phyloP scores from a whole-genome alignment of 2,329 filamentous ascomycete genomes.

The Aspergillus novofumigatus region DNA sequence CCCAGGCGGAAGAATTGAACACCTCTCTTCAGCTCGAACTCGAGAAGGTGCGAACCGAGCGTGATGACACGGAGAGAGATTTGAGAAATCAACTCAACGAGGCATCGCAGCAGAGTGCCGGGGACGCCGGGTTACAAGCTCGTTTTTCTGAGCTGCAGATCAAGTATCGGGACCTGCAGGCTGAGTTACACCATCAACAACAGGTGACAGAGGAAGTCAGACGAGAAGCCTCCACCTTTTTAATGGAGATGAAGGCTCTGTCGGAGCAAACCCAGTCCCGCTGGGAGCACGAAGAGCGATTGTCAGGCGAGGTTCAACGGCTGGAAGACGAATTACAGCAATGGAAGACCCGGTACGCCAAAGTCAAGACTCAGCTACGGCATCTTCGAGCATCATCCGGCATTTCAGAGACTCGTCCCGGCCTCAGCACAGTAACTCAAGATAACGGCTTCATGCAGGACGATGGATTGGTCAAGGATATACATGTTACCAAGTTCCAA shows the following conservation, averaged over 20 bases:
- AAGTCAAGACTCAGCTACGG: slow-evolving; percentile 80
- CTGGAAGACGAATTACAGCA: slow-evolving; percentile 80
- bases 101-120: slow-evolving; percentile 22
- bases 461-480: slow-evolving; percentile 78
- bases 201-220: slow-evolving; percentile 82
- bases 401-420: slow-evolving; percentile 48
- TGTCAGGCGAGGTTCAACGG: slow-evolving; percentile 68
- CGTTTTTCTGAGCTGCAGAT: slow-evolving; percentile 56
- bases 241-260: slow-evolving; percentile 83
- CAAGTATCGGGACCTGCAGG: slow-evolving; percentile 64
- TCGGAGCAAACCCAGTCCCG: slow-evolving; percentile 74
- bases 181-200: slow-evolving; percentile 67
- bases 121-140: slow-evolving; percentile 55
- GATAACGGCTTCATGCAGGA: slow-evolving; percentile 69
- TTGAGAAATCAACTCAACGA: slow-evolving; percentile 60
- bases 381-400: slow-evolving; percentile 76
- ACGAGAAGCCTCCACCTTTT: slow-evolving; percentile 73
- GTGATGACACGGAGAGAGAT: slow-evolving; percentile 59
- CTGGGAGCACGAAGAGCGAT: slow-evolving; percentile 75
- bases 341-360: slow-evolving; percentile 87
- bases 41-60: slow-evolving; percentile 66
- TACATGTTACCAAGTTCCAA: slow-evolving; percentile 93
- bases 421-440: slow-evolving; percentile 51
- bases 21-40: slow-evolving; percentile 75
- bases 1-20: slow-evolving; percentile 71